Conservation (phyloP, 805 yeast species). For the Cyberlindnera nakhonratchasimensis region DNA sequence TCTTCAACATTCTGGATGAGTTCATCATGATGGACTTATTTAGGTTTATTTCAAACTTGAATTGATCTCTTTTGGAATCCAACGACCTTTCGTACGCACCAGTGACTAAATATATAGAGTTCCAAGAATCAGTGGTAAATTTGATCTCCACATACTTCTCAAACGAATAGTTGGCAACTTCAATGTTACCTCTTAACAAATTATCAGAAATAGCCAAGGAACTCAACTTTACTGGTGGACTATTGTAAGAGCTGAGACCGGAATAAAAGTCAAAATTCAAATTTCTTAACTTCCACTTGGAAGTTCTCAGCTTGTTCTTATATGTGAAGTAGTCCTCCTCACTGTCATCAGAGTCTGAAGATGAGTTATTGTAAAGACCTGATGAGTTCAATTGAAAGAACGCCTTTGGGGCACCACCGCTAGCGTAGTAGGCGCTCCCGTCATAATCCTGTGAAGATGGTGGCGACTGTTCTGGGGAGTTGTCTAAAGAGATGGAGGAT, state of each 20-base stretch:
- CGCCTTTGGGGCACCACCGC: slow-evolving; percentile 19
- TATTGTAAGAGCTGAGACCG: slow-evolving; percentile 10
- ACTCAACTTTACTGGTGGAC: slow-evolving; percentile 36
- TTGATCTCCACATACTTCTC: slow-evolving; percentile 42
- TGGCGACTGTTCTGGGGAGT: slow-evolving; percentile 40
- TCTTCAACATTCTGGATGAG: slow-evolving; percentile 12
- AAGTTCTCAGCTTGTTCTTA: slow-evolving; percentile 12
- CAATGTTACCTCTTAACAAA: slow-evolving; percentile 38
- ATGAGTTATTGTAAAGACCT: slow-evolving; percentile 11
- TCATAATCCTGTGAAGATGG: slow-evolving; percentile 11
- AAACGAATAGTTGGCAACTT: slow-evolving; percentile 37
- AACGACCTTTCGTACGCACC: slow-evolving; percentile 25
- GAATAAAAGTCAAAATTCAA: slow-evolving; percentile 20
- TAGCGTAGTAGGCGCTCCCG: not conserved
- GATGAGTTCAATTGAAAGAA: slow-evolving; percentile 23
- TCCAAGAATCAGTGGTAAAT: slow-evolving; percentile 49
- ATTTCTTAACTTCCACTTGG: slow-evolving; percentile 21
- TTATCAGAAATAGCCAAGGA: slow-evolving; percentile 39
- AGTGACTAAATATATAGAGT: slow-evolving; percentile 41
- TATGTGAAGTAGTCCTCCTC: slow-evolving; percentile 22
- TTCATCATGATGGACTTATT: slow-evolving; percentile 25
- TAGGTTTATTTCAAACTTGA: slow-evolving; percentile 48
- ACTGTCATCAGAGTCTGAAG: slow-evolving; percentile 23
- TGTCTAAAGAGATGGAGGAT: slow-evolving; percentile 55
- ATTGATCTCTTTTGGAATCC: slow-evolving; percentile 34